Percentiles rank a stretch among this genome's conserved stretches.
phyloP scores from a whole-genome alignment of 2,329 filamentous ascomycete genomes.

The Myriangium duriaei region DNA sequence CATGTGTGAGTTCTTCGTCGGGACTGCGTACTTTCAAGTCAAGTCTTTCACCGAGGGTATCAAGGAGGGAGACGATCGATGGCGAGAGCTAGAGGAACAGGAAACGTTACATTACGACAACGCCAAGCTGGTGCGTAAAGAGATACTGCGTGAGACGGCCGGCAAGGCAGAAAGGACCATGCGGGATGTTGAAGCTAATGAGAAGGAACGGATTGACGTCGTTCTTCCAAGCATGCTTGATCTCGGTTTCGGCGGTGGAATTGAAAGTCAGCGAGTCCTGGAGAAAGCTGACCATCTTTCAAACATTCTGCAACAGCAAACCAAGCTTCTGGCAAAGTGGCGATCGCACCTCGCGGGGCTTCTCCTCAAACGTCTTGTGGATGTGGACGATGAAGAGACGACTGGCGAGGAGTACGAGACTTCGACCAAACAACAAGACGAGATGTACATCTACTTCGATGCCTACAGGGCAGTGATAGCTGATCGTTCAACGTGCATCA shows the following conservation, averaged over 20 bases:
- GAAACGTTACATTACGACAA: slow-evolving; percentile 64
- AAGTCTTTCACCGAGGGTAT: slow-evolving; percentile 57
- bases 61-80: slow-evolving; percentile 53
- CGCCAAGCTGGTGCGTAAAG: slow-evolving; percentile 64
- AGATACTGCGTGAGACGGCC: slow-evolving; percentile 54
- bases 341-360: slow-evolving; percentile 59
- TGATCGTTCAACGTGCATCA: slow-evolving; percentile 65
- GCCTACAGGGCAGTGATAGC: slow-evolving; percentile 62
- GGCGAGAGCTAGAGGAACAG: slow-evolving; percentile 50
- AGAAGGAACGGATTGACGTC: slow-evolving; percentile 30
- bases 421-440: slow-evolving; percentile 77
- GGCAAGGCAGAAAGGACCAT: slow-evolving; percentile 53
- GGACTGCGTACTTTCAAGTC: slow-evolving; percentile 72
- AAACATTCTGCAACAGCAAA: slow-evolving; percentile 58
- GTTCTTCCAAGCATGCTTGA: slow-evolving; percentile 31
- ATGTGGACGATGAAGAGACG: slow-evolving; percentile 64
- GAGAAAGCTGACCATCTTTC: slow-evolving; percentile 55
- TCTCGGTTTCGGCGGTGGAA: slow-evolving; percentile 45
- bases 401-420: slow-evolving; percentile 85
- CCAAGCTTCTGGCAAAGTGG: slow-evolving; percentile 59
- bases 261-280: slow-evolving; percentile 58
- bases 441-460: slow-evolving; percentile 77
- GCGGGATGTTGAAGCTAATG: slow-evolving; percentile 38
- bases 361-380: slow-evolving; percentile 62
- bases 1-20: slow-evolving; percentile 71